Evolutionary conservation across 2,329 filamentous ascomycete genomes (phyloP).

Genomic region (Aureobasidium sp.): DNA sequence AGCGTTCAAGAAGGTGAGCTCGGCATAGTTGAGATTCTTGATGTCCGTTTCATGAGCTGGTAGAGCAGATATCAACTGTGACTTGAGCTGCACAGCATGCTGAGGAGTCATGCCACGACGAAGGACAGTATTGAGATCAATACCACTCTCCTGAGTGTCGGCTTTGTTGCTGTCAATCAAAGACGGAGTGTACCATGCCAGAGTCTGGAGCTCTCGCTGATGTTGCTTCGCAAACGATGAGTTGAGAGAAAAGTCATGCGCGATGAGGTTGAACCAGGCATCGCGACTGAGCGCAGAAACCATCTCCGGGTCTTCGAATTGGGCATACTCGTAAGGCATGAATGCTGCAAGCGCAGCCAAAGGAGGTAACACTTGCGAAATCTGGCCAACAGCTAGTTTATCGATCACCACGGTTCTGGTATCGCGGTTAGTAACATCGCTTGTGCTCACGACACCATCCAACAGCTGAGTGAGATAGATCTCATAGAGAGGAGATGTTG

Average conservation of each 20-base stretch:
- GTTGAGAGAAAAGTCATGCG: constrained; percentile 76
- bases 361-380: constrained; percentile 77
- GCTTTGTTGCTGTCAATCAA: constrained; percentile 81
- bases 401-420: constrained; percentile 64
- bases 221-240: constrained; percentile 68
- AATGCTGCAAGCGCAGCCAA: constrained; percentile 73
- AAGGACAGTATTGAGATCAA: constrained; percentile 90
- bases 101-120: constrained; percentile 76
- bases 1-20: constrained; percentile 85
- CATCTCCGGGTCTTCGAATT: constrained; percentile 41
- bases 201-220: constrained; percentile 65
- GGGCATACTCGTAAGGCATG: constrained; percentile 40
- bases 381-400: constrained; percentile 68
- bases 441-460: constrained; percentile 81
- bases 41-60: constrained; percentile 73
- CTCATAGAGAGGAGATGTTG: constrained; percentile 66
- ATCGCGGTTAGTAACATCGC: constrained; percentile 69
- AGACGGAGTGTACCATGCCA: constrained; percentile 81
- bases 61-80: constrained; percentile 62
- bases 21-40: constrained; percentile 74
- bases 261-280: constrained; percentile 96
- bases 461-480: constrained; percentile 79
- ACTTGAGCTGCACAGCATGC: constrained; percentile 72
- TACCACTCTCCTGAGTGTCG: constrained; percentile 88
- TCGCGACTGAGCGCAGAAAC: constrained; percentile 61